Conservation (phyloP, 2,329 filamentous ascomycete genomes). For the Colletotrichum eremochloae region DNA sequence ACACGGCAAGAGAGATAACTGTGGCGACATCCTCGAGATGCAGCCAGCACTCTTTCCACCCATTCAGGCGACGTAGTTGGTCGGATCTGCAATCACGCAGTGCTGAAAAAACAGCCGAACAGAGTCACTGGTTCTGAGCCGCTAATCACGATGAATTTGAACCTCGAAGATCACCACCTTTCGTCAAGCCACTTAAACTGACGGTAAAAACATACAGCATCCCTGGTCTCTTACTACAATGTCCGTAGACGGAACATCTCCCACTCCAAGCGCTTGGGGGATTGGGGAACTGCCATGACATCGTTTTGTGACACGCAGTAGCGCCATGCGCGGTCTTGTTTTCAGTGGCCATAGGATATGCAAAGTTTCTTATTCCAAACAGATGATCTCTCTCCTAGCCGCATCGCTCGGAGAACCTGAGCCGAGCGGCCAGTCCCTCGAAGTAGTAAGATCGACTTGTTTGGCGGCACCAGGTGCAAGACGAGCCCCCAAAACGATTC, state of each 20-base stretch:
- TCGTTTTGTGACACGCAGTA: constrained; percentile 12
- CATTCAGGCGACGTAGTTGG: background rate
- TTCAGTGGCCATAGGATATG: background rate
- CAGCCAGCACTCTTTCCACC: background rate
- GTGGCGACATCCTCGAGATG: background rate
- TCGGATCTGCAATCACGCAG: background rate
- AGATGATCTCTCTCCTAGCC: constrained; percentile 6
- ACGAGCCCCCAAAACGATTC: background rate
- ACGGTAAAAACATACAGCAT: background rate
- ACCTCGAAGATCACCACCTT: background rate
- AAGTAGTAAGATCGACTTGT: constrained; percentile 17
- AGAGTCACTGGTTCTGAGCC: background rate
- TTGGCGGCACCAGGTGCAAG: constrained; percentile 11
- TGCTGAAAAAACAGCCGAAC: background rate
- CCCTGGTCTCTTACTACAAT: background rate
- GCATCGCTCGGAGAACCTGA: constrained; percentile 19
- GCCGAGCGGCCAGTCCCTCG: background rate
- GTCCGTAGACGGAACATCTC: background rate
- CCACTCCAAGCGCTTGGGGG: background rate
- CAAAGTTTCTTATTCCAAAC: constrained; percentile 18
- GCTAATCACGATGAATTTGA: background rate
- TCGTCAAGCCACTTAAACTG: background rate
- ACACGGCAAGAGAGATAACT: too few relatives aligned
- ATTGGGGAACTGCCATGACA: constrained; percentile 1
- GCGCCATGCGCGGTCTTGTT: constrained; percentile 6